These are phyloP conservation scores for Venturiaceae sp. DNA, from an alignment of 2,329 filamentous ascomycete species.

Conservation along the genomic window DNA sequence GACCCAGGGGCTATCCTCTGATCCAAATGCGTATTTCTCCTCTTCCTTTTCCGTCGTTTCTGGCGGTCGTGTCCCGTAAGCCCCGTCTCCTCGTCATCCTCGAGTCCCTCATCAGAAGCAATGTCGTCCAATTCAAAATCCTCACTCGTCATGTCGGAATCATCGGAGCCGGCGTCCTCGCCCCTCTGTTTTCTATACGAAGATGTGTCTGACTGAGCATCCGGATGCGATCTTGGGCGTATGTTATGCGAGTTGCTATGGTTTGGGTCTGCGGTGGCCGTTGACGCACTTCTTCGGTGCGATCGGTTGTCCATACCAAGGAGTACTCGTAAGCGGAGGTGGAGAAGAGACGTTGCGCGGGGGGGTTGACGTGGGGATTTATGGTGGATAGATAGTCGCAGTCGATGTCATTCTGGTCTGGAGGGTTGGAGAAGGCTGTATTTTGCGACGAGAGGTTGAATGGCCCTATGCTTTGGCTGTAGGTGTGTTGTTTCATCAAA, in stretches of 20 bases:
- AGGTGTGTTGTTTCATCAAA: too few relatives aligned
- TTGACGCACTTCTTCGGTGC: slow-evolving; percentile 5
- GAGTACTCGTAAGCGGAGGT: background rate
- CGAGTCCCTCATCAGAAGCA: slow-evolving; percentile 58
- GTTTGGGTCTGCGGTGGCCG: slow-evolving; percentile 1
- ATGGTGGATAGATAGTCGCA: background rate
- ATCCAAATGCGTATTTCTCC: slow-evolving; percentile 62
- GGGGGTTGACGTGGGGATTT: background rate
- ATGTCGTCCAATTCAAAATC: slow-evolving; percentile 50
- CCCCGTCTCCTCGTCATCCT: slow-evolving; percentile 85
- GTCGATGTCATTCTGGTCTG: background rate
- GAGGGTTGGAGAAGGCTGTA: background rate
- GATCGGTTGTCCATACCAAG: background rate
- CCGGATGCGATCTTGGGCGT: background rate
- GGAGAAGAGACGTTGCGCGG: background rate
- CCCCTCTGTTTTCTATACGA: slow-evolving; percentile 19
- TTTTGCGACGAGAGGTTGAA: too few relatives aligned
- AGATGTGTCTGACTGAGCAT: background rate
- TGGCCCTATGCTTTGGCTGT: too few relatives aligned
- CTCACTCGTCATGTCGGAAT: slow-evolving; percentile 25
- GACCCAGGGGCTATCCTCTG: slow-evolving; percentile 48
- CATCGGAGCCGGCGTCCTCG: slow-evolving; percentile 19
- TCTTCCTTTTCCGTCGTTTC: slow-evolving; percentile 56
- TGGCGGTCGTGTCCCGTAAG: slow-evolving; percentile 65
- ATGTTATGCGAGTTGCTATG: background rate